Evolutionary conservation across 257 asterid genomes (phyloP).

Genomic region (Solanum appendiculatum): DNA sequence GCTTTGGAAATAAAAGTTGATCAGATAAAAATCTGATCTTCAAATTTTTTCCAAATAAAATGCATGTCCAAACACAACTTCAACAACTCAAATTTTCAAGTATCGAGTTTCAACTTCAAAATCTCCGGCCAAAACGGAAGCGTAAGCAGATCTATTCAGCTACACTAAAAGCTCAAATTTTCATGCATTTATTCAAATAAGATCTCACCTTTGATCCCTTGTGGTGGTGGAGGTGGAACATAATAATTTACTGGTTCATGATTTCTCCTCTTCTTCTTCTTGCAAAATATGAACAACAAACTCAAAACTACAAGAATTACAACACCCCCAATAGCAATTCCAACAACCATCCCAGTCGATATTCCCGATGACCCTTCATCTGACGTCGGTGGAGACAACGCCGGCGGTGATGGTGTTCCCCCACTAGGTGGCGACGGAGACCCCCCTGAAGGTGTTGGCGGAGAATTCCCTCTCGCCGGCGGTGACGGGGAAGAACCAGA

Average conservation of each 20-base stretch:
- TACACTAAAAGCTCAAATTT: not conserved
- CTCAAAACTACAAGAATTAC: constrained; percentile 38
- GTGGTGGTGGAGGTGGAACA: constrained; percentile 50
- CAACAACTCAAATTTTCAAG: not conserved
- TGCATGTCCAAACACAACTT: not conserved
- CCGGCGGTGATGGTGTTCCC: constrained; percentile 17
- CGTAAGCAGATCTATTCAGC: not conserved
- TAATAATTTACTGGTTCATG: constrained; percentile 24
- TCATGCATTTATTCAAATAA: not conserved
- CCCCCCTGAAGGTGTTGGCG: constrained; percentile 18
- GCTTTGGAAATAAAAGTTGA: not conserved
- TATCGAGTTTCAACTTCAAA: not conserved
- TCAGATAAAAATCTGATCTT: not conserved
- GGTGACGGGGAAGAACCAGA: constrained; percentile 1
- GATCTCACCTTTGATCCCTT: constrained; percentile 47
- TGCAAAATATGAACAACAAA: constrained; percentile 39
- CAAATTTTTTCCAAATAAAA: not conserved
- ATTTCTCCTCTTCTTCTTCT: constrained; percentile 56
- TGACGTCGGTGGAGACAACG: constrained; percentile 18
- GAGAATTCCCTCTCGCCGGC: constrained; percentile 10
- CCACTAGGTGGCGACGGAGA: not conserved
- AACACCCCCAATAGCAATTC: constrained; percentile 63
- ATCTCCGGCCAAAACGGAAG: not conserved
- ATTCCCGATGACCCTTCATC: constrained; percentile 18
- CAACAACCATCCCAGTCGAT: constrained; percentile 45